Conservation (phyloP, 2,329 filamentous ascomycete species). For the Elsinoe necatrix region DNA sequence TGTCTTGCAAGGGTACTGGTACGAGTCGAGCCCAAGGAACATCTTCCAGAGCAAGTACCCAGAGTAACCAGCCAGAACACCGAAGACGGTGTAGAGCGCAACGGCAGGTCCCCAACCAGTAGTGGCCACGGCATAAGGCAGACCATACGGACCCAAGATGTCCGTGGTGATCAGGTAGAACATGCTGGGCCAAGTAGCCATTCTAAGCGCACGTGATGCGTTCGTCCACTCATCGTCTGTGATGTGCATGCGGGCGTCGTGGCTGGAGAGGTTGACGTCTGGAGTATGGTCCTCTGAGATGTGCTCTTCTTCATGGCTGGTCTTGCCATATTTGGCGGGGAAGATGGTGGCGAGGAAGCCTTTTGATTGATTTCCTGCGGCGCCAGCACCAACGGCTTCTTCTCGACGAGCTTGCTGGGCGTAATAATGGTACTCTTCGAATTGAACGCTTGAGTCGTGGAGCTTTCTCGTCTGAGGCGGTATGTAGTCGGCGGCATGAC, state of each 20-base stretch:
- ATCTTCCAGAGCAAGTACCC: constrained; percentile 25
- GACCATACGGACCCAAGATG: constrained; percentile 31
- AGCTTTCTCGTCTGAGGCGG: constrained; percentile 25
- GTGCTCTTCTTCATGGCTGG: not conserved
- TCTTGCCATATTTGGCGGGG: not conserved
- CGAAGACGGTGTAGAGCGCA: constrained; percentile 34
- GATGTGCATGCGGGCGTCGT: constrained; percentile 12
- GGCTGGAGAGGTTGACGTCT: not conserved
- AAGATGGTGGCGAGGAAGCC: constrained; percentile 18
- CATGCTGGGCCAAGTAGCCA: constrained; percentile 29
- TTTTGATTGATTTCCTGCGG: constrained; percentile 20
- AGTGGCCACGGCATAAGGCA: constrained; percentile 25
- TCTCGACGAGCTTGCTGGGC: constrained; percentile 19
- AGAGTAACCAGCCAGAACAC: constrained; percentile 20
- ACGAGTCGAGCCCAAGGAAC: constrained; percentile 35
- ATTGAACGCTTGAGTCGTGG: constrained; percentile 22
- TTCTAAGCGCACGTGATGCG: constrained; percentile 31
- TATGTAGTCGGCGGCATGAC: constrained; percentile 19
- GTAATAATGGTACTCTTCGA: constrained; percentile 24
- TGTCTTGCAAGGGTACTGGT: constrained; percentile 34
- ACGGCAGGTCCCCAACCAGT: constrained; percentile 31
- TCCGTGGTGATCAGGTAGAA: constrained; percentile 43
- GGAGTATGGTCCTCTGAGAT: not conserved
- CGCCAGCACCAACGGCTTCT: constrained; percentile 18
- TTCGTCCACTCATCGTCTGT: constrained; percentile 30